Percentiles rank a stretch among this genome's conserved stretches.
Conservation (phyloP, 176 grass and related monocot genomes). For the Ampelocalamus luodianensis region DNA sequence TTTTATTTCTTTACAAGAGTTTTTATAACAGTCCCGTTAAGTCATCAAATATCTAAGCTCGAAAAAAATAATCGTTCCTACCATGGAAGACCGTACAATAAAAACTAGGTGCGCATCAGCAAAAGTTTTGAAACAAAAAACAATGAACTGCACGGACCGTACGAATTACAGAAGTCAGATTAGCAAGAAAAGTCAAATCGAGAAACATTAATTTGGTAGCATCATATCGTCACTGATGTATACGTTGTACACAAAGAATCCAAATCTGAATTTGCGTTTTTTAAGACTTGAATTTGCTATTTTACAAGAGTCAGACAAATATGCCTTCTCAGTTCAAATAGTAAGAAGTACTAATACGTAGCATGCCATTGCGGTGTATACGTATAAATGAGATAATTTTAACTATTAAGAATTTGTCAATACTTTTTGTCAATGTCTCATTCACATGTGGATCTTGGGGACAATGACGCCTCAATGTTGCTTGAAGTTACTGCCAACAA, state of each 20-base stretch:
- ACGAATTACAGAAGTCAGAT: slow-evolving; percentile 35
- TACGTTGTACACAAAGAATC: not conserved
- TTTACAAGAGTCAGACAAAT: not conserved
- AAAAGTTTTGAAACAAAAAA: not conserved
- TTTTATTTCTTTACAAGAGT: not conserved
- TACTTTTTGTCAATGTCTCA: not conserved
- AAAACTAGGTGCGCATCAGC: slow-evolving; percentile 13
- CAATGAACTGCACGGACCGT: slow-evolving; percentile 27
- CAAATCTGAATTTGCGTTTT: not conserved
- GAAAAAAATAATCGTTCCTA: not conserved
- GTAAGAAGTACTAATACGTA: not conserved
- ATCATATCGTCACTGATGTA: slow-evolving; percentile 19
- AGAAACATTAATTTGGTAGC: not conserved
- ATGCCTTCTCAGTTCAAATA: not conserved
- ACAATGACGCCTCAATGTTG: too few relatives aligned
- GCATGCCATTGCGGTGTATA: too few relatives aligned
- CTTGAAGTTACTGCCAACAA: not conserved
- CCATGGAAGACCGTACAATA: not conserved
- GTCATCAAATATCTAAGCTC: not conserved
- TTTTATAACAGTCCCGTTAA: not conserved
- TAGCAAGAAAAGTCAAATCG: not conserved
- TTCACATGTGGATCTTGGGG: not conserved
- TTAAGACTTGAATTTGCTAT: not conserved
- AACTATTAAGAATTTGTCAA: not conserved
- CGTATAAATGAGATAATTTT: not conserved